Evolutionary conservation across 2,329 filamentous ascomycete species (phyloP), one percentile per base, ranked within the genome.

Genomic region (Fusarium sp.): DNA sequence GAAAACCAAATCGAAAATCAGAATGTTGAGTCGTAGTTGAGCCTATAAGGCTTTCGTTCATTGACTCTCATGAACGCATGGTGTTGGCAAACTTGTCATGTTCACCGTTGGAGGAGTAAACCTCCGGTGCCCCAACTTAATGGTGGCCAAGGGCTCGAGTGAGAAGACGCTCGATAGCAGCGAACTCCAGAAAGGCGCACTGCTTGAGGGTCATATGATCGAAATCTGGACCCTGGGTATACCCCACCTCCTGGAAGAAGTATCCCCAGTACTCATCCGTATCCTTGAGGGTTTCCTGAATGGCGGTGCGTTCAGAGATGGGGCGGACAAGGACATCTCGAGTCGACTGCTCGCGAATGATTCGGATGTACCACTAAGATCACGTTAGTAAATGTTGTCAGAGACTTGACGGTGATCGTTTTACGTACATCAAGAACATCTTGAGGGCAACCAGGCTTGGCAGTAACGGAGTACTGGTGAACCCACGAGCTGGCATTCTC

Each of bases 341-440:
- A 14, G 79, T 82, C 1, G 88, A 88, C 76, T 89, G 86, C 73
- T 89, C 85, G 41, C 88, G 87, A 65, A 92, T 87, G 27, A 89
- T 68, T 18, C 83, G 81, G 64, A 91, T 86, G 80, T 91, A 92
- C 83, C 86, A 92, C 89, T 91, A 58, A 11, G 35, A 24, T 74
- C 60, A 6, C 50, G 66, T 78, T 50, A 79, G 75, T 73, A 64
- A 18, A 5, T 6, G 20, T 13, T 24, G 3, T 11, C 52, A 29
- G 29, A 45, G 29, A 18, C 16, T n/a, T 8, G 50, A 13, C 37
- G n/a, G 27, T 2, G 8, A n/a, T 4, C 1, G 7, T 18, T 22
- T 6, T 22, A 81, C 86, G 79, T 84, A 90, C 89, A 82, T 91
- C 86, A 24, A 91, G 78, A 4, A 92, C 79, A 75, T 92, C 90